Conservation (phyloP, 352 stramenopile genomes). For the Phytopythium kandeliae region DNA sequence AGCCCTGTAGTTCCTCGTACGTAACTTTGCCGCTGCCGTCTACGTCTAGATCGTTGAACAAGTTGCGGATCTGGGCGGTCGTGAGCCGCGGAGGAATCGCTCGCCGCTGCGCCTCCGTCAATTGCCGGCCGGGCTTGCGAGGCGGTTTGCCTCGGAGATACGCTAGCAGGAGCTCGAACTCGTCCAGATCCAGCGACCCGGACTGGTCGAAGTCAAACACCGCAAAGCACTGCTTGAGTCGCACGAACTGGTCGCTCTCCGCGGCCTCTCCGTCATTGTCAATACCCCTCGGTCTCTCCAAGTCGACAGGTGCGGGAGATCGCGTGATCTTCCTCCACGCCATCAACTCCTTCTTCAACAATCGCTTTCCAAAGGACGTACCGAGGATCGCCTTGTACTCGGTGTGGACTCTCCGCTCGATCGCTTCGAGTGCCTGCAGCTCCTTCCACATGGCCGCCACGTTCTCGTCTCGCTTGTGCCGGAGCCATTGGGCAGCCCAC, state of each 20-base stretch:
- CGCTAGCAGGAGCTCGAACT: constrained; percentile 46
- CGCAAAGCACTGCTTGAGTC: constrained; percentile 35
- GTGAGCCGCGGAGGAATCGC: constrained; percentile 18
- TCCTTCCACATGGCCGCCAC: constrained; percentile 19
- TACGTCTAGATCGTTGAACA: constrained; percentile 34
- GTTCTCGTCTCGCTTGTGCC: constrained; percentile 20
- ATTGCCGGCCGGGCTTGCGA: background rate
- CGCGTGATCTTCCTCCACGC: constrained; percentile 17
- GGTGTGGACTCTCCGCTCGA: constrained; percentile 13
- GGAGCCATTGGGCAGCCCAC: constrained; percentile 32
- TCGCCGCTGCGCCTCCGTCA: background rate
- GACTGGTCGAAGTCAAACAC: constrained; percentile 46
- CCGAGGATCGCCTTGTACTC: constrained; percentile 26
- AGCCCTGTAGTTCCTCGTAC: constrained; percentile 25
- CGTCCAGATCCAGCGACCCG: constrained; percentile 35
- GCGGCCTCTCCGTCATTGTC: background rate
- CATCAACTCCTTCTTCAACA: constrained; percentile 29
- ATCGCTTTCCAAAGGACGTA: constrained; percentile 20
- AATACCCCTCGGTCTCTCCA: too few relatives aligned
- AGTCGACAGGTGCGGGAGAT: background rate
- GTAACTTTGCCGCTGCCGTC: constrained; percentile 28
- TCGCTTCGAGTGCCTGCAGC: constrained; percentile 16
- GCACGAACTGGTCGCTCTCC: constrained; percentile 6
- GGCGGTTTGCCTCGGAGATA: constrained; percentile 26
- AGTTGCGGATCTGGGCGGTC: constrained; percentile 20